phyloP scores from a whole-genome alignment of 208 protist species.

The Leishmania lainsoni region DNA sequence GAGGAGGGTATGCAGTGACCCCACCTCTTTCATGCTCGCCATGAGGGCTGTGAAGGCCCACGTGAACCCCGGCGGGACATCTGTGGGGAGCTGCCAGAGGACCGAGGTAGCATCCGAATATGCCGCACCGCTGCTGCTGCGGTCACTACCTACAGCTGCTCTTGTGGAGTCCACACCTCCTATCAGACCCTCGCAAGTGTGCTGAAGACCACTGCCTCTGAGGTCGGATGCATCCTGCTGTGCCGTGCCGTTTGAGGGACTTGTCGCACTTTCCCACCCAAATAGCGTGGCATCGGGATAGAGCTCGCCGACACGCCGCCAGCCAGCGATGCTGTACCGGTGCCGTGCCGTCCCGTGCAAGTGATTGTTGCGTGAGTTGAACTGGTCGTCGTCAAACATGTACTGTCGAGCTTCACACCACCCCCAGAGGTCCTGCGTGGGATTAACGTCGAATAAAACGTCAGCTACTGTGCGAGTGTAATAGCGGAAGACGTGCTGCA shows the following conservation, averaged over 20 bases:
- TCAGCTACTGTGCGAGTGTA: constrained; percentile 45
- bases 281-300: constrained; percentile 62
- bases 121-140: neutral
- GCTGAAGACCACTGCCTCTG: neutral
- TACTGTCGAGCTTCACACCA: constrained; percentile 47
- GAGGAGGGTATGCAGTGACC: constrained; percentile 12
- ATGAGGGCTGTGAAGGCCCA: constrained; percentile 65
- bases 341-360: constrained; percentile 39
- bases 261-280: constrained; percentile 8
- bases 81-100: constrained; percentile 28
- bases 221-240: too few relatives aligned
- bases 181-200: neutral
- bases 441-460: constrained; percentile 75
- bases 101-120: neutral
- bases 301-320: constrained; percentile 68
- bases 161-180: neutral
- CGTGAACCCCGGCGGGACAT: constrained; percentile 42
- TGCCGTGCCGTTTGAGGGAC: neutral
- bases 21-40: constrained; percentile 34
- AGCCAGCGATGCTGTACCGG: constrained; percentile 55
- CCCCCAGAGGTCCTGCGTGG: constrained; percentile 38
- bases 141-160: neutral
- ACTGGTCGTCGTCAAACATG: constrained; percentile 80
- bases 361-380: constrained; percentile 51
- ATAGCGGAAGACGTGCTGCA: constrained; percentile 35